Evolutionary conservation across 306 rosid genomes (phyloP).

Genomic region (Astragalus membranaceus): DNA sequence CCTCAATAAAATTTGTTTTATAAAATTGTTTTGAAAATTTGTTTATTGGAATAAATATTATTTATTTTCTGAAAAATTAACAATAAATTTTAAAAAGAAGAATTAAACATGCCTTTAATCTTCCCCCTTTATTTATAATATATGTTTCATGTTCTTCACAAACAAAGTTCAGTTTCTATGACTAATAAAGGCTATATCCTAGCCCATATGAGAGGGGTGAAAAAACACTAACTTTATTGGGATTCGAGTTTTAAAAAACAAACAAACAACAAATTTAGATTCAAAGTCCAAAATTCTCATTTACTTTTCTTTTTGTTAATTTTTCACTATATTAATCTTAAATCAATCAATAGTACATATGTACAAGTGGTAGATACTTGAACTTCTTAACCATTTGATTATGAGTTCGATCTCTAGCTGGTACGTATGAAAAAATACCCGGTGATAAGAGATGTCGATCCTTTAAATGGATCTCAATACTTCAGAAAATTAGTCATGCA

Average conservation of each 20-base stretch:
- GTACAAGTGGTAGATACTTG: too few species aligned
- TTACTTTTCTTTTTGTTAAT: slow-evolving; percentile 6
- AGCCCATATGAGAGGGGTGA: neutral
- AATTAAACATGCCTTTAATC: neutral
- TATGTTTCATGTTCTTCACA: slow-evolving; percentile 8
- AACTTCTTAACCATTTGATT: too few species aligned
- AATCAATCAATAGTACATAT: too few species aligned
- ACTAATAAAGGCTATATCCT: slow-evolving; percentile 20
- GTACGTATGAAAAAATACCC: too few species aligned
- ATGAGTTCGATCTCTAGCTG: too few species aligned
- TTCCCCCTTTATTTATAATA: slow-evolving; percentile 1
- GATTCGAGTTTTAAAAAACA: slow-evolving; percentile 21
- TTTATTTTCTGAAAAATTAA: too few species aligned
- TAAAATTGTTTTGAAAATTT: too few species aligned
- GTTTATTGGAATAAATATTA: too few species aligned
- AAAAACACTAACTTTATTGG: slow-evolving; percentile 36
- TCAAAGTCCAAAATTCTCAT: slow-evolving; percentile 17
- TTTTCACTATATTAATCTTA: neutral
- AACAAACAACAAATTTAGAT: neutral
- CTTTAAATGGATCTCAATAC: too few species aligned
- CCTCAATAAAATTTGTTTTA: neutral
- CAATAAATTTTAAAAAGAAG: too few species aligned
- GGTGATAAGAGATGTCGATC: too few species aligned
- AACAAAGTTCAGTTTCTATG: slow-evolving; percentile 3
- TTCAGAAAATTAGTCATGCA: too few species aligned